Conservation (phyloP, 306 rosid species). For the Vicia faba region DNA sequence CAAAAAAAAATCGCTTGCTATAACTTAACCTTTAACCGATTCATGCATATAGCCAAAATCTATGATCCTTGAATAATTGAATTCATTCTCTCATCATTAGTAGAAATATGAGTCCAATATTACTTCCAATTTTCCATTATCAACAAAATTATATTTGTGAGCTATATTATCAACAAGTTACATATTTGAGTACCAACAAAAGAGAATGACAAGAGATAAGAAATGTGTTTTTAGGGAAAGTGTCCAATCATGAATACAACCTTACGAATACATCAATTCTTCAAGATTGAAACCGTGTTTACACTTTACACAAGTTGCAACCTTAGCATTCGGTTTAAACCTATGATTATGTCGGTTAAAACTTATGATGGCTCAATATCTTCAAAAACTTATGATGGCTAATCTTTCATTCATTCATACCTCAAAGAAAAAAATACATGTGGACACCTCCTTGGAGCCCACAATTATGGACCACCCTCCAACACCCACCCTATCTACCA, state of each 20-base stretch:
- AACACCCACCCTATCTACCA: background rate
- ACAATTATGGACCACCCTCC: constrained; percentile 40
- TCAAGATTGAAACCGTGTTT: constrained; percentile 17
- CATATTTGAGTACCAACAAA: background rate
- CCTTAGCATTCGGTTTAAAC: background rate
- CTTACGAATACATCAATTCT: background rate
- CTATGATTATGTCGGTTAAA: constrained; percentile 23
- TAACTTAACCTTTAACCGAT: no score
- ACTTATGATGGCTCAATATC: background rate
- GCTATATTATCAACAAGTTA: background rate
- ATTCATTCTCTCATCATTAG: no score
- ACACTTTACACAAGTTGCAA: constrained; percentile 6
- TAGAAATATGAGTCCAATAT: no score
- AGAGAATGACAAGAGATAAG: constrained; percentile 2
- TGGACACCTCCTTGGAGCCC: constrained; percentile 28
- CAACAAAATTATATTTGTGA: background rate
- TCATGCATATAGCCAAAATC: no score
- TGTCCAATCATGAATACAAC: constrained; percentile 17
- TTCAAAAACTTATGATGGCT: background rate
- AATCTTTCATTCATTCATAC: constrained; percentile 12
- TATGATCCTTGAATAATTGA: no score
- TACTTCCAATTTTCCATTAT: background rate
- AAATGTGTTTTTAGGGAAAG: constrained; percentile 12
- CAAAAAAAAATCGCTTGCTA: no score
- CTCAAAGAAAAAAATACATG: constrained; percentile 16